phyloP scores from a whole-genome alignment of 2,329 filamentous ascomycete genomes.

The Pestalotiopsis sp. region DNA sequence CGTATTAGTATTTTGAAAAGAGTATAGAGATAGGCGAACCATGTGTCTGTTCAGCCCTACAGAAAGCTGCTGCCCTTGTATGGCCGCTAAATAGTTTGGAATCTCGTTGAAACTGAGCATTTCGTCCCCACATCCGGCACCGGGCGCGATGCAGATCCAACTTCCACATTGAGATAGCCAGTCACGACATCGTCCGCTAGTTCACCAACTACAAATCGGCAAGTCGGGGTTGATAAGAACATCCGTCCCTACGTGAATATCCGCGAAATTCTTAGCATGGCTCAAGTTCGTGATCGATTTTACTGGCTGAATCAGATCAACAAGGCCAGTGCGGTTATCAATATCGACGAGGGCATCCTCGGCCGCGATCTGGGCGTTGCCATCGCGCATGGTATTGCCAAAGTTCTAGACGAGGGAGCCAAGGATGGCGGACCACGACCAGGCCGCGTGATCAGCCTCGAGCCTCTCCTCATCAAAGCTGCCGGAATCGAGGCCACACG shows the following conservation, averaged over 20 bases:
- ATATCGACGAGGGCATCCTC: constrained; percentile 1
- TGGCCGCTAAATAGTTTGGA: background rate
- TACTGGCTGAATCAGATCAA: constrained; percentile 10
- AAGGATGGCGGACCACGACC: background rate
- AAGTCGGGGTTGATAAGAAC: background rate
- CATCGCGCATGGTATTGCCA: constrained; percentile 2
- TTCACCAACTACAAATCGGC: background rate
- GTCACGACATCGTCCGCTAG: background rate
- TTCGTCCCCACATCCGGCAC: background rate
- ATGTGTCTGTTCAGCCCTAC: background rate
- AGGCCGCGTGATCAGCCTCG: background rate
- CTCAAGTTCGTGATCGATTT: constrained; percentile 7
- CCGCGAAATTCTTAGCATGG: background rate
- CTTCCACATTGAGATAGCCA: background rate
- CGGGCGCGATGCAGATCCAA: background rate
- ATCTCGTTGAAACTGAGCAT: background rate
- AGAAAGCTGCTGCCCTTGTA: background rate
- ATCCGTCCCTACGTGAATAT: background rate
- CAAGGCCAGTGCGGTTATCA: constrained; percentile 7
- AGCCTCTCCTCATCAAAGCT: constrained; percentile 8
- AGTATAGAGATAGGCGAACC: too few species aligned
- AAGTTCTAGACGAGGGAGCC: background rate
- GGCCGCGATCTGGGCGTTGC: background rate
- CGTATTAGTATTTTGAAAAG: background rate
- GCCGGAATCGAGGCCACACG: constrained; percentile 9